Conservation (phyloP, 2,329 filamentous ascomycete genomes). For the Decorospora gaudefroyi region DNA sequence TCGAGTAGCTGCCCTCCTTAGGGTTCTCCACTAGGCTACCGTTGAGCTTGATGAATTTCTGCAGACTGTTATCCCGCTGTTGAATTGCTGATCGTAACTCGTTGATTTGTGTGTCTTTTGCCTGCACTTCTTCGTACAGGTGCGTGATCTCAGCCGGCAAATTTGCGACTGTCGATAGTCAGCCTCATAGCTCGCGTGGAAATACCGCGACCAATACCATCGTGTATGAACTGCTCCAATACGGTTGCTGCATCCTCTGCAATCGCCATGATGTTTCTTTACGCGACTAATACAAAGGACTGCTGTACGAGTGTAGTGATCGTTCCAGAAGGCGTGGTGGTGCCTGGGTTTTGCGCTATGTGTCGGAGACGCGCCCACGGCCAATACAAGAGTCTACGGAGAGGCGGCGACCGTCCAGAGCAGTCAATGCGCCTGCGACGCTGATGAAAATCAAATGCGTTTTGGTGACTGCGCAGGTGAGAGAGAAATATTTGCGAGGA, state of each 20-base stretch:
- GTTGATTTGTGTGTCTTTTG: slow-evolving; percentile 74
- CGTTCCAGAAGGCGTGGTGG: neutral
- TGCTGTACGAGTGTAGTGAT: slow-evolving; percentile 5
- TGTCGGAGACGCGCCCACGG: neutral
- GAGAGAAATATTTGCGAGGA: slow-evolving; percentile 10
- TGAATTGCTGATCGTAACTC: slow-evolving; percentile 71
- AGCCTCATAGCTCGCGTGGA: slow-evolving; percentile 7
- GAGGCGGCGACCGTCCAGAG: neutral
- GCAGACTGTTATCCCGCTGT: slow-evolving; percentile 73
- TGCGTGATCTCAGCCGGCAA: slow-evolving; percentile 81
- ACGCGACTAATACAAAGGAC: too few relatives aligned
- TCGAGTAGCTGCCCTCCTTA: slow-evolving; percentile 71
- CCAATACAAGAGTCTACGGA: neutral
- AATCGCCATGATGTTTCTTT: slow-evolving; percentile 36
- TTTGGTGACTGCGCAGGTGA: slow-evolving; percentile 24
- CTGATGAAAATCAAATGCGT: slow-evolving; percentile 26
- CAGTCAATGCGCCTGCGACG: slow-evolving; percentile 5
- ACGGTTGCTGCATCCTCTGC: slow-evolving; percentile 68
- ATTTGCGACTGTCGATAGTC: slow-evolving; percentile 63
- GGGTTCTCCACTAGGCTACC: slow-evolving; percentile 74
- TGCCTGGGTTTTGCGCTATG: neutral
- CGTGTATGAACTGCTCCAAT: slow-evolving; percentile 77
- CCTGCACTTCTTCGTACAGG: slow-evolving; percentile 79
- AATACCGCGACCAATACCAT: slow-evolving; percentile 52
- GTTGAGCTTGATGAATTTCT: slow-evolving; percentile 79